Evolutionary conservation across 345 rosid genomes (phyloP), one percentile per base, ranked within the genome.

Genomic region (Lagerstroemia speciosa): DNA sequence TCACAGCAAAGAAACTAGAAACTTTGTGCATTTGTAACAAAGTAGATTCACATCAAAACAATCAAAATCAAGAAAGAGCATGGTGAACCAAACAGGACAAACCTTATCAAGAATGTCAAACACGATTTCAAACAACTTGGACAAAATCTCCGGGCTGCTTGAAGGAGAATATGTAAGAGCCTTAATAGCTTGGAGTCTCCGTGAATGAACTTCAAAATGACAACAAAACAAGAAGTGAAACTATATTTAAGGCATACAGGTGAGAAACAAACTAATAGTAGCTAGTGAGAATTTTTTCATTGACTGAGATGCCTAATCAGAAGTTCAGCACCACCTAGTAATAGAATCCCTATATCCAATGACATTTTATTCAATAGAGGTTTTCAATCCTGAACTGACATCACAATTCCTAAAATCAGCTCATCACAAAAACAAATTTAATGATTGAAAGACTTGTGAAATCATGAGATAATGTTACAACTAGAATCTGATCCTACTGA

Each of bases 101-200:
- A 94, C 99, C 99, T 90, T 84, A 57, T 92, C 93, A 79, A 95
- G 99, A 78, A 95, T 85, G 77, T 86, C 97, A 78, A 95, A 95
- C 65, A 92, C 93, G 67, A 90, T 87, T 77, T 86, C 98, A 41
- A 89, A 95, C 86, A 95, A 77, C 79, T 80, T 84, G 74, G 92
- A 80, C 75, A 92, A 75, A 75, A 92, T 89, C 71, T 84, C 96
- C 74, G 82, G 78, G 81, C 78, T 92, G 86, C 84, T 88, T 71
- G 93, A 80, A 64, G 99, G 90, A 77, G 92, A 83, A 79, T 85
- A 90, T 36, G 97, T 92, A 75, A 95, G 92, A 75, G 99, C 99
- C 89, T 92, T 95, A 78, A 95, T 75, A 79, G 98, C 98, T 86
- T 95, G 99, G 75, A 92, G 73, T 74, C 98, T 89, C 71, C 97